phyloP scores from a whole-genome alignment of 192 early-diverging fungal species.

The Umbelopsis sp. region DNA sequence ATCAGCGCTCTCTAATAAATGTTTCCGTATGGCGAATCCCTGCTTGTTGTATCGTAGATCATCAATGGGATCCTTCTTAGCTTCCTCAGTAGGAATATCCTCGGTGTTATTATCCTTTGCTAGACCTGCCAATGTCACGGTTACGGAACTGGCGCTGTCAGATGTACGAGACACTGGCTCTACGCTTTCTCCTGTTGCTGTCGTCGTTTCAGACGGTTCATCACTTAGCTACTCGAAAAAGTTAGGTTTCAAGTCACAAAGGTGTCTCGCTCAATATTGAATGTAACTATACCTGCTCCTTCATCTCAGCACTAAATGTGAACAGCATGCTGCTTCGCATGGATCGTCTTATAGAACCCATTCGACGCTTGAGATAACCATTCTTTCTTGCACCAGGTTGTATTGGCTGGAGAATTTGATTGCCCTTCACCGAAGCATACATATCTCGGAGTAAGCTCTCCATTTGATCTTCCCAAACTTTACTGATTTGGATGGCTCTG shows the following conservation, averaged over 20 bases:
- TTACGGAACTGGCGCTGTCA: not conserved
- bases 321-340: slow-evolving; percentile 11
- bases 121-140: not conserved
- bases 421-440: slow-evolving; percentile 40
- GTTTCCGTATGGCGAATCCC: slow-evolving; percentile 85
- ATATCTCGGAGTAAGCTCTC: slow-evolving; percentile 28
- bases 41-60: slow-evolving; percentile 52
- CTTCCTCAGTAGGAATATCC: not conserved
- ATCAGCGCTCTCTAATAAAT: slow-evolving; percentile 72
- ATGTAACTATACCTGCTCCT: not conserved
- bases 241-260: not conserved
- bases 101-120: not conserved
- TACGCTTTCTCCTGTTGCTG: not conserved
- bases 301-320: not conserved
- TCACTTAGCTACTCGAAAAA: not conserved
- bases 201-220: not conserved
- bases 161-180: not conserved
- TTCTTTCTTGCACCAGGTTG: slow-evolving; percentile 8
- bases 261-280: not conserved
- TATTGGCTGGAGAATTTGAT: slow-evolving; percentile 42
- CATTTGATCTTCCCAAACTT: slow-evolving; percentile 27
- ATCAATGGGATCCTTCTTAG: not conserved
- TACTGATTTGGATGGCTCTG: slow-evolving; percentile 2
- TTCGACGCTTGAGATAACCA: slow-evolving; percentile 9
- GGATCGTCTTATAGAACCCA: not conserved